Conservation (phyloP, 257 asterid species). For the Solanum stenotomum region DNA sequence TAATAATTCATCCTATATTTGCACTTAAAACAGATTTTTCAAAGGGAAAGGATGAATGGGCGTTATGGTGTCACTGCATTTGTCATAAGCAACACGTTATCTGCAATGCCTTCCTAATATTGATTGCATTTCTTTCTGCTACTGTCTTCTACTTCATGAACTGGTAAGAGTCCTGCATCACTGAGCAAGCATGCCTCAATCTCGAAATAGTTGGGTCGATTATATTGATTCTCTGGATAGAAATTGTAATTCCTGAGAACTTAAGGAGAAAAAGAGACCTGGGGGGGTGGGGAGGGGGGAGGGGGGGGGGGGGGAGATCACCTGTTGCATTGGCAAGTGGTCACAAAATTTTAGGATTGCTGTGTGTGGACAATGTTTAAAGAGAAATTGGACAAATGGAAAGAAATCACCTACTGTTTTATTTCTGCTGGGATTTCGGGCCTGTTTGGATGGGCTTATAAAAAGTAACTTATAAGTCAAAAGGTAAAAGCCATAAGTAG, state of each 20-base stretch:
- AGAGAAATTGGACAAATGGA: not conserved
- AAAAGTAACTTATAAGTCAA: not conserved
- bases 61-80: slow-evolving; percentile 87
- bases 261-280: not conserved
- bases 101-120: slow-evolving; percentile 81
- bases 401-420: not conserved
- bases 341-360: not conserved
- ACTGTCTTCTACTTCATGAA: slow-evolving; percentile 84
- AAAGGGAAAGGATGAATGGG: slow-evolving; percentile 86
- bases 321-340: not conserved
- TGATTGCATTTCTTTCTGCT: slow-evolving; percentile 73
- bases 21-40: slow-evolving; percentile 49
- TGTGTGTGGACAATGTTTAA: not conserved
- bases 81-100: slow-evolving; percentile 78
- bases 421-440: not conserved
- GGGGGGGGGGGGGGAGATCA: not conserved
- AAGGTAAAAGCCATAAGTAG: not conserved
- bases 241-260: not conserved
- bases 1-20: not conserved
- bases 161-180: not conserved
- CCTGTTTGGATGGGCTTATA: not conserved
- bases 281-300: too few relatives aligned
- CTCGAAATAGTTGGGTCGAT: not conserved
- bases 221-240: not conserved
- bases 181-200: not conserved